phyloP scores from a whole-genome alignment of 176 grass and related monocot species.

The Oryza australiensis region DNA sequence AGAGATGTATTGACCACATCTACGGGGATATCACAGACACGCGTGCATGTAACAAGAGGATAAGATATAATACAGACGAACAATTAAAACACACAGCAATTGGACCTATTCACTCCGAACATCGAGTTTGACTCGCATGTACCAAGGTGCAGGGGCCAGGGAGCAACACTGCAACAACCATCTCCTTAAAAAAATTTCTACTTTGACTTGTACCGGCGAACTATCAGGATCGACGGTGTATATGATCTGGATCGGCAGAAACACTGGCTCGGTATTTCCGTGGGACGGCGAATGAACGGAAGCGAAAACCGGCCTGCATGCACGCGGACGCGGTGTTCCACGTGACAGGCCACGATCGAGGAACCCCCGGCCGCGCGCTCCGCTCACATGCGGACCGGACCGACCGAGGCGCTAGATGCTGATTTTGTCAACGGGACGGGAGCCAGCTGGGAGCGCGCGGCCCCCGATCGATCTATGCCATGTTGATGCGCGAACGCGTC shows the following conservation, averaged over 20 bases:
- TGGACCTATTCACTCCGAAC: conserved; percentile 27
- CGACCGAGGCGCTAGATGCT: not conserved
- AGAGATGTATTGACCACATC: conserved; percentile 22
- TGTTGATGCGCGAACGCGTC: too few species aligned
- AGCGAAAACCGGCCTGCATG: not conserved
- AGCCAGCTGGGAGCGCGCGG: too few species aligned
- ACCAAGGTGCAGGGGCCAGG: not conserved
- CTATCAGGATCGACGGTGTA: not conserved
- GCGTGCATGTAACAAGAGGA: not conserved
- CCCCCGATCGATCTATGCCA: too few species aligned
- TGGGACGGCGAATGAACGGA: not conserved
- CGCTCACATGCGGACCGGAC: not conserved
- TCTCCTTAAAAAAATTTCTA: not conserved
- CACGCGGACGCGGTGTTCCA: conserved; percentile 28
- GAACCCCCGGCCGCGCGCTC: conserved; percentile 29
- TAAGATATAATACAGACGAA: not conserved
- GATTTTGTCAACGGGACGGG: not conserved
- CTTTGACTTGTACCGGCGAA: not conserved
- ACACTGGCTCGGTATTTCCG: conserved; percentile 38
- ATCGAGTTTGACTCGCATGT: conserved; percentile 35
- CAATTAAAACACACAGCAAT: not conserved
- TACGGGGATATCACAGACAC: conserved; percentile 29
- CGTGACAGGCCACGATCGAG: conserved; percentile 46
- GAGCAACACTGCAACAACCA: not conserved
- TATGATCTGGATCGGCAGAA: not conserved